phyloP scores from a whole-genome alignment of 306 rosid genomes.

The Herpetospermum pedunculosum region DNA sequence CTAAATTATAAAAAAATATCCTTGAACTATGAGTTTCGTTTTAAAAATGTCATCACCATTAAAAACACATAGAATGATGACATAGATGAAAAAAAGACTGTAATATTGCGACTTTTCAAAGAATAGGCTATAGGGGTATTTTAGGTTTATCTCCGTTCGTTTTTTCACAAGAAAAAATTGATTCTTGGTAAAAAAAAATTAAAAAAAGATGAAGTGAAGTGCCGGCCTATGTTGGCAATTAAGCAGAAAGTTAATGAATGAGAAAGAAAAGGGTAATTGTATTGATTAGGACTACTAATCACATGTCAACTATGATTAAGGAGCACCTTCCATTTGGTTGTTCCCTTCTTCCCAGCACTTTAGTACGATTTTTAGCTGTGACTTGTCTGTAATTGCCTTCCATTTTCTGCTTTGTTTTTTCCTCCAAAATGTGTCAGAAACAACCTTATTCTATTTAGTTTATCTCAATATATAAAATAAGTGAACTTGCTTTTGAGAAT shows the following conservation, averaged over 20 bases:
- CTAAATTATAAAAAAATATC: no score
- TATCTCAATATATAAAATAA: neutral
- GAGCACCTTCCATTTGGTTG: conserved; percentile 18
- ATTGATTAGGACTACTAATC: conserved; percentile 26
- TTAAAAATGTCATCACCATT: no score
- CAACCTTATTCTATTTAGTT: neutral
- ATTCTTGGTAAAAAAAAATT: neutral
- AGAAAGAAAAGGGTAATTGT: conserved; percentile 12
- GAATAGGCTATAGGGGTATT: no score
- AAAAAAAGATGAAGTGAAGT: neutral
- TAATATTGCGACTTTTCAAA: no score
- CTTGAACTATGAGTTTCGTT: no score
- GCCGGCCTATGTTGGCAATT: conserved; percentile 5
- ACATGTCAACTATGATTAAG: conserved; percentile 9
- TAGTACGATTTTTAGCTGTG: conserved; percentile 40
- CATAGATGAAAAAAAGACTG: no score
- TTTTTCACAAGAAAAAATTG: neutral
- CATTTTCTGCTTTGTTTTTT: neutral
- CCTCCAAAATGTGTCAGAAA: neutral
- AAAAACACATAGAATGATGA: no score
- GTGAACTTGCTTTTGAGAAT: neutral
- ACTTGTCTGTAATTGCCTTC: conserved; percentile 8
- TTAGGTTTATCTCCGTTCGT: no score
- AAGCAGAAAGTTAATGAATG: conserved; percentile 7
- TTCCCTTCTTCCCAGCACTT: conserved; percentile 48